These are phyloP conservation scores for Termitomyces sp. DNA, from an alignment of 768 basidiomycete genomes.

Conservation along the genomic window DNA sequence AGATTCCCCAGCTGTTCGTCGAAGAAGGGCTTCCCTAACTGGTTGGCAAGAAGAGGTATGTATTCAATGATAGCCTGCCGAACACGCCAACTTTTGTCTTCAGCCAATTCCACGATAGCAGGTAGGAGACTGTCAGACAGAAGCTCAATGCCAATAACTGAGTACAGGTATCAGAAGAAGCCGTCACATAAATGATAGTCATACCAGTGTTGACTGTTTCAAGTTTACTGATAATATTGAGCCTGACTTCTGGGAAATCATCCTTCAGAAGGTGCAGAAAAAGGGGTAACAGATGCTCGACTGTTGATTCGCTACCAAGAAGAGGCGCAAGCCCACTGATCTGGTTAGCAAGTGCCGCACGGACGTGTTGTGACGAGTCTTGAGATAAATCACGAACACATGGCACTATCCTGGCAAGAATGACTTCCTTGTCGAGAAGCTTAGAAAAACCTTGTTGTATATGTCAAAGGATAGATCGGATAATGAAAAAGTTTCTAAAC, in stretches of 20 bases:
- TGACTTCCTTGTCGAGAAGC: constrained; percentile 88
- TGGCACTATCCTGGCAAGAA: constrained; percentile 88
- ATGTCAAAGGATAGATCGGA: constrained; percentile 1
- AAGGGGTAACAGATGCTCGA: constrained; percentile 93
- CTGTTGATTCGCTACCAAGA: constrained; percentile 87
- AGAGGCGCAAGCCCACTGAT: constrained; percentile 95
- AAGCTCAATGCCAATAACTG: constrained; percentile 97
- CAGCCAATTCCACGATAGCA: constrained; percentile 95
- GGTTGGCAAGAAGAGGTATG: constrained; percentile 97
- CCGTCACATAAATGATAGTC: constrained; percentile 20
- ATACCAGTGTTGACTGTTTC: constrained; percentile 90
- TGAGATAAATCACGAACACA: constrained; percentile 92
- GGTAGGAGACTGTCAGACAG: constrained; percentile 93
- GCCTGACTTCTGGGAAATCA: constrained; percentile 95
- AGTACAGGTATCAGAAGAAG: constrained; percentile 10
- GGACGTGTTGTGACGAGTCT: constrained; percentile 94
- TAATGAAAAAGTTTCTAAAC: constrained; percentile 7
- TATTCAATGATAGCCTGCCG: constrained; percentile 99
- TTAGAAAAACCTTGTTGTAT: constrained; percentile 80
- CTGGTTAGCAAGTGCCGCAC: constrained; percentile 92
- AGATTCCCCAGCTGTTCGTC: constrained; percentile 95
- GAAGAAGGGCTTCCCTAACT: constrained; percentile 94
- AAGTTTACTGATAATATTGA: constrained; percentile 98
- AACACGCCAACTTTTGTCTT: constrained; percentile 99
- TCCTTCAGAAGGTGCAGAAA: constrained; percentile 97